Evolutionary conservation across 208 protist species (phyloP).

Genomic region (Crithidia bombi): DNA sequence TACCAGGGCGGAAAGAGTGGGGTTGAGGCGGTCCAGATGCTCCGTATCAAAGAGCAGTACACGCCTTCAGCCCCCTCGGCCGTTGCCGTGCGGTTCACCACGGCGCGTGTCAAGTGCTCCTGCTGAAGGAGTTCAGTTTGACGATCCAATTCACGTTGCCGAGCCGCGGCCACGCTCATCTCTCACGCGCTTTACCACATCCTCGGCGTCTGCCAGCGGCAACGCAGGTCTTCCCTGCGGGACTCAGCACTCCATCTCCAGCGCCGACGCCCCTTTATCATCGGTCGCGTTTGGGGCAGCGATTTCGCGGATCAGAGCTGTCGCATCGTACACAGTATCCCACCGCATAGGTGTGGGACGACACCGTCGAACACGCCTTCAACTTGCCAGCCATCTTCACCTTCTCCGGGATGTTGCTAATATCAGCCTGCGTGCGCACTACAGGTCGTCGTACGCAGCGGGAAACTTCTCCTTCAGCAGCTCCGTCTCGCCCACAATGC

Average conservation of each 20-base stretch:
- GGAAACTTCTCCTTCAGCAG: constrained; percentile 71
- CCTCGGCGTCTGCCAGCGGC: not conserved
- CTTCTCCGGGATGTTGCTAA: constrained; percentile 20
- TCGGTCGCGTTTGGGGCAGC: not conserved
- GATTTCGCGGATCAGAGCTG: not conserved
- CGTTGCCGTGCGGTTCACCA: no score
- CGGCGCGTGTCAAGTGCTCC: constrained; percentile 9
- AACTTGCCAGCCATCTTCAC: no score
- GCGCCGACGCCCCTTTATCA: not conserved
- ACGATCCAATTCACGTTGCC: not conserved
- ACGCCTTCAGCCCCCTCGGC: constrained; percentile 18
- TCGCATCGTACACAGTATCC: constrained; percentile 7
- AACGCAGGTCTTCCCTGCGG: not conserved
- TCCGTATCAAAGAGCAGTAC: constrained; percentile 68
- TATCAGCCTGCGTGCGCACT: constrained; percentile 38
- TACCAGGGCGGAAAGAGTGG: constrained; percentile 71
- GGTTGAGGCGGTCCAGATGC: constrained; percentile 54
- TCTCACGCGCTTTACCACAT: constrained; percentile 1
- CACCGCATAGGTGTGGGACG: not conserved
- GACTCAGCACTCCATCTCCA: not conserved
- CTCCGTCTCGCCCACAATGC: constrained; percentile 57
- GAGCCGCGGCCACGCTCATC: not conserved
- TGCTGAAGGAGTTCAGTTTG: not conserved
- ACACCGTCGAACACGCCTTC: not conserved
- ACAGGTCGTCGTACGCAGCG: constrained; percentile 43